Evolutionary conservation across 2,329 filamentous ascomycete species (phyloP).

Genomic region (Clonostachys chloroleuca): DNA sequence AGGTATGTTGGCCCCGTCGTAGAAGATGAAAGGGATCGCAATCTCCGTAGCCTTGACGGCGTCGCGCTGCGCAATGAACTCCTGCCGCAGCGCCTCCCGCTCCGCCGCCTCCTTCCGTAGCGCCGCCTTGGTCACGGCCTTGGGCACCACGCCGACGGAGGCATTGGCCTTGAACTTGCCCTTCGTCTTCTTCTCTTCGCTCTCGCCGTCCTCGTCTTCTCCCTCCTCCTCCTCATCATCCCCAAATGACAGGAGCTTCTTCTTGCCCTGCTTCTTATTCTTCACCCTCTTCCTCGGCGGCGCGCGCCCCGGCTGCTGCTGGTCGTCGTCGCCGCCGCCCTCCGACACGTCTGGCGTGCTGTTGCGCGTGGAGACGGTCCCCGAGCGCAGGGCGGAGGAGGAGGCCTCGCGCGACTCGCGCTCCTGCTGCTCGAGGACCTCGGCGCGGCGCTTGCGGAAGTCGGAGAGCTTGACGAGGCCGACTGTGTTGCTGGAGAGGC

Average conservation of each 20-base stretch:
- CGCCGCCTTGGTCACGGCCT: conserved; percentile 65
- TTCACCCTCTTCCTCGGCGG: conserved; percentile 40
- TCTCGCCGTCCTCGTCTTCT: conserved; percentile 8
- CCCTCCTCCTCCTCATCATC: conserved; percentile 35
- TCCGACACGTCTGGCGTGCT: neutral
- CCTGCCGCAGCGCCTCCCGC: conserved; percentile 72
- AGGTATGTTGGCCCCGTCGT: conserved; percentile 87
- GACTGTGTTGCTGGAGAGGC: conserved; percentile 81
- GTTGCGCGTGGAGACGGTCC: neutral
- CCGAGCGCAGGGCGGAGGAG: conserved; percentile 32
- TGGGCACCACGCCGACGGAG: conserved; percentile 61
- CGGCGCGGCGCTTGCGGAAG: conserved; percentile 91
- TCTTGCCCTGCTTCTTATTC: conserved; percentile 23
- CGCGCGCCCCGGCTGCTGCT: conserved; percentile 8
- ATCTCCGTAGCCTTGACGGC: conserved; percentile 87
- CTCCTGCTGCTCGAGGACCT: conserved; percentile 89
- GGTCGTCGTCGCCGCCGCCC: neutral
- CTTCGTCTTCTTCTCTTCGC: conserved; percentile 14
- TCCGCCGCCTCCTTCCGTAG: conserved; percentile 75
- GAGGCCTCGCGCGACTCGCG: conserved; percentile 65
- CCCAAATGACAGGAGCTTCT: conserved; percentile 56
- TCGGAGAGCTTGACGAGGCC: conserved; percentile 89
- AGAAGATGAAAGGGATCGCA: conserved; percentile 91
- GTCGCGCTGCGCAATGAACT: conserved; percentile 81
- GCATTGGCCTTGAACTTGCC: conserved; percentile 58